Evolutionary conservation across 2,329 filamentous ascomycete species (phyloP), one percentile per base, ranked within the genome.

Genomic region (Elsinoe australis): DNA sequence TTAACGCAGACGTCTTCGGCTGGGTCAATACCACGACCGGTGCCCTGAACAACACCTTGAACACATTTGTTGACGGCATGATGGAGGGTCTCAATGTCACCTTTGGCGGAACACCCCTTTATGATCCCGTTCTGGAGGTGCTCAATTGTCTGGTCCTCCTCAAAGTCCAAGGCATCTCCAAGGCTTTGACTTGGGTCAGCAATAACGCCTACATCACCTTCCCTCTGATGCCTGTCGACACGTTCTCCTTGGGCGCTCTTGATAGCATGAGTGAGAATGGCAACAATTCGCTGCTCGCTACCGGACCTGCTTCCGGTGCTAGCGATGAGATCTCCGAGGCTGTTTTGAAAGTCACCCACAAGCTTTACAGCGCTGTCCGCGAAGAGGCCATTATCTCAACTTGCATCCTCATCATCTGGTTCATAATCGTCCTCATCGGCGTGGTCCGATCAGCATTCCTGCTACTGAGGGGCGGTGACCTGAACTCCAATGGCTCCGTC

Each of bases 121-220:
- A 87, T 55, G 78, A 82, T 21, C 85, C 88, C 0, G 82, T 95
- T 59, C 74, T 80, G 59, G 83, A 86, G 34, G 79, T 95, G 26
- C 75, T 95, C 53, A 78, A 86, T 61, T 96, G 92, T 61, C 73
- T 96, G n/a, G 79, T 96, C 54, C 80, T 83, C 5, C 74, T 94
- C 60, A 96, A 96, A 71, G 75, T 96, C 53, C 80, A 85, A 55
- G 78, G 81, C 17, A 79, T 98, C 55, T 80, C 96, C 64, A 83
- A 85, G 60, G 92, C 85, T 9, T 74, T 96, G n/a, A 94, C 86
- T 1, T 98, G 90, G 90, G 85, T 95, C 8, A 79, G 85, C 58
- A 83, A 96, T 56, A 72, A 96, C 62, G 87, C 92, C 3, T 78
- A 92, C 53, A 76, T 98, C 57, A 71, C 79, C 51, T 83, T 98